phyloP scores from a whole-genome alignment of 2,329 filamentous ascomycete genomes.

The Endothia cerciana region DNA sequence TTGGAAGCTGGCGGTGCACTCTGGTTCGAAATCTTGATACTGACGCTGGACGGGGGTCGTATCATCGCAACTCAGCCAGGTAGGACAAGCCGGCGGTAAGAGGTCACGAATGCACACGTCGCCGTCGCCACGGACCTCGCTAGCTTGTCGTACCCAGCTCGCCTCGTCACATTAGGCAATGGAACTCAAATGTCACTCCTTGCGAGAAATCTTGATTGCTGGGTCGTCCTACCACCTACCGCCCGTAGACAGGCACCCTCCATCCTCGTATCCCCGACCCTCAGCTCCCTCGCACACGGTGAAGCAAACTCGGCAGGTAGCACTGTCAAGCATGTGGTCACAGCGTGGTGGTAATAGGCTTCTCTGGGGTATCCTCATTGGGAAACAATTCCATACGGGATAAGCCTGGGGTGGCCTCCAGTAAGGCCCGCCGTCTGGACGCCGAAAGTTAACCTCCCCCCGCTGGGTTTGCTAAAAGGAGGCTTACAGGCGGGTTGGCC shows the following conservation, averaged over 20 bases:
- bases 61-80: background rate
- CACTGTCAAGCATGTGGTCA: slow-evolving; percentile 12
- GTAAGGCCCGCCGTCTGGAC: background rate
- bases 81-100: slow-evolving; percentile 23
- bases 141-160: background rate
- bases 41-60: background rate
- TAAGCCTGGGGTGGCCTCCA: background rate
- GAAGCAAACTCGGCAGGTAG: background rate
- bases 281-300: background rate
- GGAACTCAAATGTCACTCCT: background rate
- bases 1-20: background rate
- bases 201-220: background rate
- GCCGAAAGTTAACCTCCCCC: background rate
- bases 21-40: background rate
- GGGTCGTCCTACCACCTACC: slow-evolving; percentile 6
- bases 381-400: background rate
- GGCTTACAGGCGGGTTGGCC: background rate
- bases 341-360: background rate
- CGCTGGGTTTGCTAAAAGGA: slow-evolving; percentile 3
- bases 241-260: background rate
- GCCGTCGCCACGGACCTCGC: background rate
- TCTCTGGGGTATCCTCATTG: background rate
- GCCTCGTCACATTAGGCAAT: background rate
- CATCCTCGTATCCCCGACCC: background rate
- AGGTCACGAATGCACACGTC: background rate